Evolutionary conservation across 139 green algal species (phyloP), one percentile per base, ranked within the genome.

Genomic region (Nannochloris sp.): DNA sequence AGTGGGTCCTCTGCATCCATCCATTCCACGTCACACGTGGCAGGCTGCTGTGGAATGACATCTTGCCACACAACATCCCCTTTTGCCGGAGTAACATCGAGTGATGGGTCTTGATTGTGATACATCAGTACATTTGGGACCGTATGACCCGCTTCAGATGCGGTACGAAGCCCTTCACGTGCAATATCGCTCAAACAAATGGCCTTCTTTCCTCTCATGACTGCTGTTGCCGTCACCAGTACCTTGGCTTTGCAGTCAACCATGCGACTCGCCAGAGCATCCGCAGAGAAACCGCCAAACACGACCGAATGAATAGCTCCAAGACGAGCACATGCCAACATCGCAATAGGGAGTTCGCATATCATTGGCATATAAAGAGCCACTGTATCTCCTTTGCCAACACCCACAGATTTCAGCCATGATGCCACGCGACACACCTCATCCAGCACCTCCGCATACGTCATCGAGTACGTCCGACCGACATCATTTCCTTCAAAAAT

Each of bases 281-380:
- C 87, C 5, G 91, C 86, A 29, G 78, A 90, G 73, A 97, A 97
- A 31, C 91, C 91, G 2, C 66, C 91, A 68, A 97, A 97, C 33
- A 97, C 91, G 4, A 97, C 89, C 4, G 70, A 87, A 72, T 97
- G 91, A 59, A 97, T 82, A 17, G 91, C 91, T 9, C 91, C 91
- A 56, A 97, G 91, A 49, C 91, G 82, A 13, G 89, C 87, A 64
- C 91, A 97, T 11, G 91, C 91, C 44, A 76, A 61, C 85, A 95
- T 92, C 23, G 87, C 81, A 40, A 86, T 84, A 26, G 89, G 91
- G 45, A 97, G 79, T 79, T 96, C 86, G 25, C 75, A 65, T 11
- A 95, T 59, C 92, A 97, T 97, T 45, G 92, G 92, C 78, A 97
- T 85, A 78, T 97, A 98, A 60, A 96, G 84, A 30, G 81, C 82